Evolutionary conservation across 352 stramenopile species (phyloP).

Genomic region (Pythium pectinolyticum): DNA sequence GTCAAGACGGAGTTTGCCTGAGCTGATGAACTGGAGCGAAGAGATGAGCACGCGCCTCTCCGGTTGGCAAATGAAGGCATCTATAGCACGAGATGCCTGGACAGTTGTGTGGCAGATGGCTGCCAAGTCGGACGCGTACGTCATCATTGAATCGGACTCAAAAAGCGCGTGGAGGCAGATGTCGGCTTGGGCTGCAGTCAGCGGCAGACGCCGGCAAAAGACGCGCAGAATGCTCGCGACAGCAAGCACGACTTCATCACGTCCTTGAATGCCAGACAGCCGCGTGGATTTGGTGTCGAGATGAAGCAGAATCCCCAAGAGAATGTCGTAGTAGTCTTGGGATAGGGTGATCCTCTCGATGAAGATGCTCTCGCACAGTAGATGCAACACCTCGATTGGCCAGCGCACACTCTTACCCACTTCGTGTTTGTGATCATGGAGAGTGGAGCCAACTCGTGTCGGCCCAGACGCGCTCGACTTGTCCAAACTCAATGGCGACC

Average conservation of each 20-base stretch:
- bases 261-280: slow-evolving; percentile 1
- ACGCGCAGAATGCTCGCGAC: slow-evolving; percentile 11
- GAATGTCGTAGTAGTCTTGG: slow-evolving; percentile 5
- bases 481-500: slow-evolving; percentile 17
- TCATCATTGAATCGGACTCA: slow-evolving; percentile 19
- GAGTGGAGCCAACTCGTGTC: too few species aligned
- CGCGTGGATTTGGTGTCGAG: slow-evolving; percentile 8
- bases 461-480: not conserved
- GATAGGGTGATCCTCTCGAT: slow-evolving; percentile 9
- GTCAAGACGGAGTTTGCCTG: slow-evolving; percentile 6
- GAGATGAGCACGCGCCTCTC: slow-evolving; percentile 1
- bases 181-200: slow-evolving; percentile 1
- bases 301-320: slow-evolving; percentile 6
- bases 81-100: not conserved
- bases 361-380: slow-evolving; percentile 24
- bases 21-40: slow-evolving; percentile 6
- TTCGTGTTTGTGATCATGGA: slow-evolving; percentile 10
- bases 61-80: not conserved
- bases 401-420: slow-evolving; percentile 22
- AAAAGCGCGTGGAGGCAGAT: slow-evolving; percentile 9
- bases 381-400: slow-evolving; percentile 26
- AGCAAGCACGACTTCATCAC: slow-evolving; percentile 8
- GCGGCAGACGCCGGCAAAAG: not conserved
- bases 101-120: slow-evolving; percentile 4
- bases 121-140: slow-evolving; percentile 12